Evolutionary conservation across 306 rosid genomes (phyloP), one percentile per base, ranked within the genome.

Genomic region (Bauhinia variegata): DNA sequence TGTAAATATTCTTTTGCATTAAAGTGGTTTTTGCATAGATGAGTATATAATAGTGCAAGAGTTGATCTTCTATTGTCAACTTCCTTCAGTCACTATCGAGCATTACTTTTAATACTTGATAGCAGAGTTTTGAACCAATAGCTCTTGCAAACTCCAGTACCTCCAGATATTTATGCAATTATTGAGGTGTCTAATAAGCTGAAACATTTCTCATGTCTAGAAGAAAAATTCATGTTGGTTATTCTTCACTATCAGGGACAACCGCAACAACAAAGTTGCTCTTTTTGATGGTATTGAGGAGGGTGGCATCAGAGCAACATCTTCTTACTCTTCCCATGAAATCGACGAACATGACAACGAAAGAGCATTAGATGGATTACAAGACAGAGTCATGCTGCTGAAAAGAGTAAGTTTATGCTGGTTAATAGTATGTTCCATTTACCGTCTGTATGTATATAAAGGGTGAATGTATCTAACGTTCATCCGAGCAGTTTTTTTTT

Each of bases 271-370:
- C 52, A 80, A 78, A 77, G 79, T 63, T 72, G 78, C 85, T 41
- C 85, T 76, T 67, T 80, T 80, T 56, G 85, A 80, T 76, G 85
- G 85, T 23, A 80, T 80, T 59, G 85, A 80, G 63, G 85, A 80
- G 76, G 85, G 85, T 11, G 85, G 85, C 62, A 68, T 76, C 66
- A 67, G 85, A 73, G 66, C 81, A 56, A 57, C 75, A 50, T 76
- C 85, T 19, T 58, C 78, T 6, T 80, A 76, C 70, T 76, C 85
- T 57, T 72, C 85, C 62, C 96, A 92, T 79, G 98, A 92, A 84
- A 92, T 92, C 55, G 95, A 89, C 79, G 98, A 92, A 72, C 98
- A 89, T 7, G 95, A 86, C 51, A 92, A 92, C 67, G 98, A 89
- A 60, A 75, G 82, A 62, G 95, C 91, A 56, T 39, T 92, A 60